These are phyloP conservation scores for Ilyonectria sp. DNA, from an alignment of 2,329 filamentous ascomycete genomes.

Conservation along the genomic window DNA sequence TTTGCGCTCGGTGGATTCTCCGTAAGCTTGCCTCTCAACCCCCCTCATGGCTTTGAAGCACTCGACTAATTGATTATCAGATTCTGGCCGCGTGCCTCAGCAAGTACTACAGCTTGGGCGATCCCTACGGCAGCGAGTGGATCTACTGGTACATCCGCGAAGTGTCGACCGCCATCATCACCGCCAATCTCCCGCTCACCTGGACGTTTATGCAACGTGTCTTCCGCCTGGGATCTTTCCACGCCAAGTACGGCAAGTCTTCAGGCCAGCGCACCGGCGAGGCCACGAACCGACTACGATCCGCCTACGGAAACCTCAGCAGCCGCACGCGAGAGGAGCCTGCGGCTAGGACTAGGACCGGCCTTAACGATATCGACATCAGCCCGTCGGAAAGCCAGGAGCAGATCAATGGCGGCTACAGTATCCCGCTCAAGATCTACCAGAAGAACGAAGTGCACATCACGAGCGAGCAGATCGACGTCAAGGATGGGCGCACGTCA, in stretches of 20 bases:
- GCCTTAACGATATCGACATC: slow-evolving; percentile 37
- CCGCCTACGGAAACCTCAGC: slow-evolving; percentile 43
- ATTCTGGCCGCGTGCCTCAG: slow-evolving; percentile 49
- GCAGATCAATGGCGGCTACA: slow-evolving; percentile 51
- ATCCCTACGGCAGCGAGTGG: slow-evolving; percentile 58
- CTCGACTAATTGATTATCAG: slow-evolving; percentile 17
- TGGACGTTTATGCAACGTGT: slow-evolving; percentile 59
- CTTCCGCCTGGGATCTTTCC: slow-evolving; percentile 52
- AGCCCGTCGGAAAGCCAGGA: slow-evolving; percentile 55
- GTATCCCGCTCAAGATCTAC: slow-evolving; percentile 56
- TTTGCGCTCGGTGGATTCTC: slow-evolving; percentile 63
- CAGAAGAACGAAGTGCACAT: slow-evolving; percentile 55
- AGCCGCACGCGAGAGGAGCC: slow-evolving; percentile 41
- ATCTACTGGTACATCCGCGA: slow-evolving; percentile 63
- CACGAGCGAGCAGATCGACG: slow-evolving; percentile 31
- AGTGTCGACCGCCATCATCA: slow-evolving; percentile 62
- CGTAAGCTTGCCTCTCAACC: slow-evolving; percentile 42
- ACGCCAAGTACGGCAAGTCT: slow-evolving; percentile 46
- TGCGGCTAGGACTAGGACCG: slow-evolving; percentile 14
- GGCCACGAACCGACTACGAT: slow-evolving; percentile 40
- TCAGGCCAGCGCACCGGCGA: slow-evolving; percentile 45
- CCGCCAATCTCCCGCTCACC: slow-evolving; percentile 59
- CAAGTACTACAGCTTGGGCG: slow-evolving; percentile 60
- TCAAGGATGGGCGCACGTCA: slow-evolving; percentile 12
- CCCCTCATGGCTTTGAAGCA: neutral